A percentile compares a stretch with the other conserved stretches of the same genome.
phyloP scores from a whole-genome alignment of 352 stramenopile genomes.

The Bremia lactucae region DNA sequence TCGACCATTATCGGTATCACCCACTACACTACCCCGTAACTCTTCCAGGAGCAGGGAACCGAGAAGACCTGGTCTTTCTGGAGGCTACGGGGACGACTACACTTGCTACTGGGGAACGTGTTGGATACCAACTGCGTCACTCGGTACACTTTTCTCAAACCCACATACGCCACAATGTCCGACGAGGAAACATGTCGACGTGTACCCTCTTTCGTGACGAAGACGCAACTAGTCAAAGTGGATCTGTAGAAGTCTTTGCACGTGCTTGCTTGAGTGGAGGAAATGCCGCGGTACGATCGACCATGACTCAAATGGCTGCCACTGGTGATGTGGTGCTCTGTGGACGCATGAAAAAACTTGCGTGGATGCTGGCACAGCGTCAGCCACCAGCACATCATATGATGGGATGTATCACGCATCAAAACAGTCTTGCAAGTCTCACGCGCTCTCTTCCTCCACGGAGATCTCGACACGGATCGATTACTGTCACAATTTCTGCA shows the following conservation, averaged over 20 bases:
- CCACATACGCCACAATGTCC: constrained; percentile 18
- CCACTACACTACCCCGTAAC: constrained; percentile 29
- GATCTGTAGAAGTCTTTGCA: constrained; percentile 21
- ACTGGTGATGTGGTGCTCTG: constrained; percentile 29
- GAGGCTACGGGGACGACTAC: constrained; percentile 38
- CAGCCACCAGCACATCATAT: constrained; percentile 8
- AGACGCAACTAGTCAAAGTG: constrained; percentile 12
- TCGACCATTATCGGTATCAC: constrained; percentile 24
- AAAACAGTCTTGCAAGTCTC: constrained; percentile 12
- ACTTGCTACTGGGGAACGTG: constrained; percentile 35
- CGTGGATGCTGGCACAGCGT: constrained; percentile 37
- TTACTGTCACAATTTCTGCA: constrained; percentile 19
- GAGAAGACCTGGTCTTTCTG: constrained; percentile 51
- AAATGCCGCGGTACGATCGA: constrained; percentile 20
- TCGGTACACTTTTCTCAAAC: constrained; percentile 51
- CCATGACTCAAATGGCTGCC: constrained; percentile 24
- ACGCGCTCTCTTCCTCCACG: constrained; percentile 14
- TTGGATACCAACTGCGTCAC: constrained; percentile 55
- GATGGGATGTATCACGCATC: constrained; percentile 7
- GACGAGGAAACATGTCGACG: constrained; percentile 38
- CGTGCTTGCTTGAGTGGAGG: constrained; percentile 22
- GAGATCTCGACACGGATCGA: constrained; percentile 10
- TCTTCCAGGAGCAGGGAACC: constrained; percentile 21
- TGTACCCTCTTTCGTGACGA: constrained; percentile 46
- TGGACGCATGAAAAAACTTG: constrained; percentile 56